Base-by-base conservation (phyloP, 805 yeast genomes). In the Priceomyces haplophilus region DNA sequence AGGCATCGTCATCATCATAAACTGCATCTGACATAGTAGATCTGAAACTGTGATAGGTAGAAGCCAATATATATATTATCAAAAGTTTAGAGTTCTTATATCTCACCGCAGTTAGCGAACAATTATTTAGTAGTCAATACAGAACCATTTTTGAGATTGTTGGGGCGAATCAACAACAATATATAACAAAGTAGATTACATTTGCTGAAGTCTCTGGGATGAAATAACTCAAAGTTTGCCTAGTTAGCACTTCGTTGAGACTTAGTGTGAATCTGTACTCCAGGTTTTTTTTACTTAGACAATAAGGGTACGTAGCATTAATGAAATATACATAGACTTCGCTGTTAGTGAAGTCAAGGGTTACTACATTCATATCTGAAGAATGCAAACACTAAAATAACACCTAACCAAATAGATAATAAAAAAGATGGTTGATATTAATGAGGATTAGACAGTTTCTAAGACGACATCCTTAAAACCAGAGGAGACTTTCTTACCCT, bases 401-500 rank as follows among this genome's bases (percentile, higher is more conserved):
- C 35, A 27, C 31, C 31, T 27, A 27, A 27, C 31, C 31, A 27
- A 27, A 6, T 27, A 27, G 5, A 27, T 27, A 27, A 27, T 27
- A 27, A 27, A 27, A 27, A 27, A n/a, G 8, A 27, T 27, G 31
- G 31, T 15, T 12, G 31, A 27, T 27, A 27, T 27, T 27, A 10
- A 27, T n/a, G 15, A 20, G 19, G 35, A 40, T 54, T 86, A 89
- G 69, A 89, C 97, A 68, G 89, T 68, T 81, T 89, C 97, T 74
- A 90, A 87, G 70, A 90, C 87, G 71, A 86, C 95, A 73, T 89
- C 97, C 82, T 89, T 89, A 93, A 87, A 89, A 73, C 90, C 95
- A 60, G 84, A 71, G 65, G 88, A 91, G 76, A 88, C 88, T 85
- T 88, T 88, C 76, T 96, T 96, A 70, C 91, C 86, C 75, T 90